Percentiles rank a stretch among this genome's conserved stretches.
Conservation (phyloP, 441 rosid species). For the Omphalea diandra region DNA sequence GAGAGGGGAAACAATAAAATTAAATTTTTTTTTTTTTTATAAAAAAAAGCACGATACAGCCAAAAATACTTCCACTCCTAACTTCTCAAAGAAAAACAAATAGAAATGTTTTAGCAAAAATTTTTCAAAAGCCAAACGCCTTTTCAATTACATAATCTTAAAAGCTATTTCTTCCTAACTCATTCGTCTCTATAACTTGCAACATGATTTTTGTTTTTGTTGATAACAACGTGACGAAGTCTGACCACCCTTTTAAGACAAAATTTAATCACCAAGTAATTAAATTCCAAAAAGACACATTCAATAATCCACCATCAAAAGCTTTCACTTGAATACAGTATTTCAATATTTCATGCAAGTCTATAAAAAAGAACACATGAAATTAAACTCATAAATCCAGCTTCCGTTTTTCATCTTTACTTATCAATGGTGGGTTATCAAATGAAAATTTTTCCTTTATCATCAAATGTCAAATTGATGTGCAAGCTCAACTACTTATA, state of each 20-base stretch:
- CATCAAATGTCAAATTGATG: neutral
- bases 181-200: neutral
- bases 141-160: neutral
- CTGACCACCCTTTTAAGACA: too few relatives aligned
- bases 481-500: neutral
- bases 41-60: neutral
- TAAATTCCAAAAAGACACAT: too few relatives aligned
- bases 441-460: neutral
- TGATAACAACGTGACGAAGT: too few relatives aligned
- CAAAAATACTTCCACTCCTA: neutral
- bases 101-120: neutral
- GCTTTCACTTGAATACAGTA: too few relatives aligned
- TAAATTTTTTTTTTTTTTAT: too few relatives aligned
- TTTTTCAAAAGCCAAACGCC: slow-evolving; percentile 3
- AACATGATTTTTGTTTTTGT: neutral
- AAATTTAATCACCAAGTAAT: too few relatives aligned
- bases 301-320: too few relatives aligned
- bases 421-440: too few relatives aligned
- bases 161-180: neutral
- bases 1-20: neutral
- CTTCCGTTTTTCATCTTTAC: too few relatives aligned
- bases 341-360: too few relatives aligned
- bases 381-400: too few relatives aligned
- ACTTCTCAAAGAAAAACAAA: neutral
- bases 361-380: too few relatives aligned